phyloP scores from a whole-genome alignment of 2,329 filamentous ascomycete genomes.

The Aspergillus pseudoglaucus region DNA sequence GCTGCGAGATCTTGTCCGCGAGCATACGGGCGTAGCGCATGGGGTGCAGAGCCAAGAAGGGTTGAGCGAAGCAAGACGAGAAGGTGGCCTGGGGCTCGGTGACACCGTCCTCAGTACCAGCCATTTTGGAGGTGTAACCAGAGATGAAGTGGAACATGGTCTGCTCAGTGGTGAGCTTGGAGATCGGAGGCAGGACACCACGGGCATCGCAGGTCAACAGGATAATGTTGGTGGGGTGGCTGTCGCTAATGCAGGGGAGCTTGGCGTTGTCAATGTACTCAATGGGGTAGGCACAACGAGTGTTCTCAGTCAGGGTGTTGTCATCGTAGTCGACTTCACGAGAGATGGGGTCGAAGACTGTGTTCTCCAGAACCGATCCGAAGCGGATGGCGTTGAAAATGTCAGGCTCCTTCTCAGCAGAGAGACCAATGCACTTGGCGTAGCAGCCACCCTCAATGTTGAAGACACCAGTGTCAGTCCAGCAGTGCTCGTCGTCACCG shows the following conservation, averaged over 20 bases:
- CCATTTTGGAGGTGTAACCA: constrained; percentile 99
- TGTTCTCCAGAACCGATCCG: constrained; percentile 96
- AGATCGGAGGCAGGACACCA: constrained; percentile 94
- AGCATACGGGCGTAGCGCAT: constrained; percentile 99
- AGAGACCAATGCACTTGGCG: constrained; percentile 96
- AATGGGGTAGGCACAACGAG: constrained; percentile 95
- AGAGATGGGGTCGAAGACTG: constrained; percentile 88
- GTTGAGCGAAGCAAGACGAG: constrained; percentile 98
- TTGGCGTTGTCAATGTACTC: constrained; percentile 99
- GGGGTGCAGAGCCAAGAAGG: constrained; percentile 96
- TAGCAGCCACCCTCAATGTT: constrained; percentile 99
- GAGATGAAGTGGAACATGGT: constrained; percentile 99
- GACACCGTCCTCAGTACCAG: constrained; percentile 93
- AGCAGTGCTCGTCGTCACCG: constrained; percentile 99
- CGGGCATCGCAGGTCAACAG: constrained; percentile 96
- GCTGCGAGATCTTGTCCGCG: constrained; percentile 91
- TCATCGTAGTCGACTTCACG: constrained; percentile 95
- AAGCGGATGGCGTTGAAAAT: constrained; percentile 95
- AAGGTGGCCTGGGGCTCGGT: constrained; percentile 98
- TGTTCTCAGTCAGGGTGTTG: constrained; percentile 92
- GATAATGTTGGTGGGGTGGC: constrained; percentile 94
- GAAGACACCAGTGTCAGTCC: constrained; percentile 93
- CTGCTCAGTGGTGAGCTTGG: constrained; percentile 87
- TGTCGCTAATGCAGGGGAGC: constrained; percentile 84
- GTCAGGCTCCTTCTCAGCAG: constrained; percentile 97